These are phyloP conservation scores for Mortierella sp. DNA, from an alignment of 371 early-diverging fungal genomes.

Conservation along the genomic window DNA sequence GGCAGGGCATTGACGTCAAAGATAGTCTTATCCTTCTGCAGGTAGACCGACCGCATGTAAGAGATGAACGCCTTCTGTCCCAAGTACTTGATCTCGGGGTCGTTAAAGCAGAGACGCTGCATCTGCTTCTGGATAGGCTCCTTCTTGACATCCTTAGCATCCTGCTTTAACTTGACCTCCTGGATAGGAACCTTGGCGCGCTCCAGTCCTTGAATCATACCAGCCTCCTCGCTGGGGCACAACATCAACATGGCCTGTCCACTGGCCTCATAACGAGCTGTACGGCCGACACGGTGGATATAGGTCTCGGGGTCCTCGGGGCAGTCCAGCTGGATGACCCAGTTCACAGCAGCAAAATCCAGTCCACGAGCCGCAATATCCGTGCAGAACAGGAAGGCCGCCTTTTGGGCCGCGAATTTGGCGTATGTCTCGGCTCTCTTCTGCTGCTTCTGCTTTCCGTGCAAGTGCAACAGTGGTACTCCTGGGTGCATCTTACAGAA, in stretches of 20 bases:
- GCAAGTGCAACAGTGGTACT: conserved; percentile 89
- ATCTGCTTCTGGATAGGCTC: conserved; percentile 84
- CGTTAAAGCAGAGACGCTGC: conserved; percentile 92
- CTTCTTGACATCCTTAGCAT: conserved; percentile 72
- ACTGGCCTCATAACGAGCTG: conserved; percentile 92
- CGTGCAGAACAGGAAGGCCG: conserved; percentile 91
- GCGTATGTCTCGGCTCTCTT: conserved; percentile 94
- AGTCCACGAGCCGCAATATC: conserved; percentile 98
- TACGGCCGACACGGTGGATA: conserved; percentile 98
- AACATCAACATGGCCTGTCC: conserved; percentile 92
- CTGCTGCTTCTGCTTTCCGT: conserved; percentile 96
- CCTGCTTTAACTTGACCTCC: conserved; percentile 75
- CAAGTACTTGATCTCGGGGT: conserved; percentile 95
- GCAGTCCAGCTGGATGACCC: conserved; percentile 98
- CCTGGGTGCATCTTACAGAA: conserved; percentile 97
- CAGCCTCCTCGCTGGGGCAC: conserved; percentile 89
- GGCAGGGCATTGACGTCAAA: conserved; percentile 92
- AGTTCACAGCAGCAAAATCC: conserved; percentile 98
- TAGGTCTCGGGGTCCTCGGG: conserved; percentile 97
- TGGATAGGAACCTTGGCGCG: conserved; percentile 88
- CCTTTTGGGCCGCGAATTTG: conserved; percentile 81
- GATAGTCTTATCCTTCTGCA: conserved; percentile 90
- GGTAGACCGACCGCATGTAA: conserved; percentile 91
- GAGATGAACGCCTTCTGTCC: conserved; percentile 96
- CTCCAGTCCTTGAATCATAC: conserved; percentile 80